Evolutionary conservation across 2,329 filamentous ascomycete genomes (phyloP).

Genomic region (Tympanopsis confertula): DNA sequence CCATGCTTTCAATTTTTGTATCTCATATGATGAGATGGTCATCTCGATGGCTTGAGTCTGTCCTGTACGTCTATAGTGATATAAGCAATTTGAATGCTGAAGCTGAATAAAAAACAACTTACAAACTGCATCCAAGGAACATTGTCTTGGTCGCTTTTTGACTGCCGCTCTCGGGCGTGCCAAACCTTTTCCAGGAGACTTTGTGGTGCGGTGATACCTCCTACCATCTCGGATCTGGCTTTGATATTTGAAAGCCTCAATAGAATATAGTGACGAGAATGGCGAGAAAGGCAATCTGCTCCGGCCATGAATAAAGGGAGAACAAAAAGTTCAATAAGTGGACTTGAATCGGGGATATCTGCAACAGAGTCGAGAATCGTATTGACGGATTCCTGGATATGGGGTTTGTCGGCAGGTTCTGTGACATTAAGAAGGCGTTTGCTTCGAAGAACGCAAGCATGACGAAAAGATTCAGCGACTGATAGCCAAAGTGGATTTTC

Average conservation of each 20-base stretch:
- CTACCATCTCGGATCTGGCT: not conserved
- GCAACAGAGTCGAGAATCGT: constrained; percentile 13
- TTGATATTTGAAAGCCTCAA: not conserved
- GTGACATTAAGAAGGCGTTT: not conserved
- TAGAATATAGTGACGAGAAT: constrained; percentile 16
- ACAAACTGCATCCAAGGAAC: not conserved
- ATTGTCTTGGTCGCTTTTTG: not conserved
- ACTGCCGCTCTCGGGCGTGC: not conserved
- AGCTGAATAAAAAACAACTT: not conserved
- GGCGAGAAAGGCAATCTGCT: constrained; percentile 12
- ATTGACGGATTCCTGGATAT: constrained; percentile 13
- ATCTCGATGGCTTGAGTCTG: not conserved
- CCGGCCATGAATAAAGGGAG: constrained; percentile 17
- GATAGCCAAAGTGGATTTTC: not conserved
- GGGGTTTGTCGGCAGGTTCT: constrained; percentile 7
- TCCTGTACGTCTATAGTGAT: too few relatives aligned
- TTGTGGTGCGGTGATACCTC: not conserved
- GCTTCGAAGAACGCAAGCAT: not conserved
- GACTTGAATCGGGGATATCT: constrained; percentile 9
- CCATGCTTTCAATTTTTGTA: too few relatives aligned
- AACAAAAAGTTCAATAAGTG: constrained; percentile 13
- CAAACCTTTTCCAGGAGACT: not conserved
- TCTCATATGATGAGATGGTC: not conserved
- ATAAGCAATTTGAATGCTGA: not conserved
- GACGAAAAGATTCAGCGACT: not conserved